A percentile compares a stretch with the other conserved stretches of the same genome.
These are phyloP conservation scores for Apiotrichum montevideense DNA, from an alignment of 1,284 basidiomycete genomes.

Conservation along the genomic window DNA sequence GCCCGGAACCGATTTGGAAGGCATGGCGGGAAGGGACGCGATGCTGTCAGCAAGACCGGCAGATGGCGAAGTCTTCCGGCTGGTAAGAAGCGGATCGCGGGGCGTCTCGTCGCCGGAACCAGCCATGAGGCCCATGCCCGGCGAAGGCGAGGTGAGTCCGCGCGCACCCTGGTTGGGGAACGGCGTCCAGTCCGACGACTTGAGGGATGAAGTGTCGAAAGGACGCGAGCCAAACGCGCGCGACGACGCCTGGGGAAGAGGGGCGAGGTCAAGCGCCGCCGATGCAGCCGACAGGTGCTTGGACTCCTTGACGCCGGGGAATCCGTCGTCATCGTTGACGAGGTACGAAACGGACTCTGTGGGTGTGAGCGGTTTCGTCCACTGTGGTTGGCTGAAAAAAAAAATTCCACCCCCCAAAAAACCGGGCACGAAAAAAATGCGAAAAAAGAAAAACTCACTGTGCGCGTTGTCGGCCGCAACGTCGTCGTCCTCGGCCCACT, in stretches of 20 bases:
- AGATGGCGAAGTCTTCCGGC: slow-evolving; percentile 32
- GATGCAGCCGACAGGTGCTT: slow-evolving; percentile 76
- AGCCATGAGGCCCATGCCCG: slow-evolving; percentile 48
- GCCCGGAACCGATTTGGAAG: slow-evolving; percentile 44
- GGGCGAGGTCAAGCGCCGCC: slow-evolving; percentile 85
- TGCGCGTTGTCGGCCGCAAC: slow-evolving; percentile 43
- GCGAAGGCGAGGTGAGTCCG: slow-evolving; percentile 47
- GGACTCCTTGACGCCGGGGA: slow-evolving; percentile 50
- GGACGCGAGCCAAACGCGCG: slow-evolving; percentile 58
- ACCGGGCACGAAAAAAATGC: background rate
- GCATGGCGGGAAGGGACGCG: slow-evolving; percentile 44
- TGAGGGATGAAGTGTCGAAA: slow-evolving; percentile 54
- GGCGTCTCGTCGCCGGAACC: slow-evolving; percentile 40
- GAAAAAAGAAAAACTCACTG: slow-evolving; percentile 27
- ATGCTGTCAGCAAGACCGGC: slow-evolving; percentile 44
- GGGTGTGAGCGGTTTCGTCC: slow-evolving; percentile 2
- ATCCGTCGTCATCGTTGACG: slow-evolving; percentile 88
- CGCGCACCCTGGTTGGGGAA: slow-evolving; percentile 57
- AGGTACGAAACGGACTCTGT: slow-evolving; percentile 84
- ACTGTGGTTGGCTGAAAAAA: too few relatives aligned
- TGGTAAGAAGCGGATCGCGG: slow-evolving; percentile 14
- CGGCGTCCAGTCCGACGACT: slow-evolving; percentile 88
- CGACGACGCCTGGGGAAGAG: slow-evolving; percentile 72
- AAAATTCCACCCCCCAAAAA: background rate
- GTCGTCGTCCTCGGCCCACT: slow-evolving; percentile 42